phyloP scores from a whole-genome alignment of 2,329 filamentous ascomycete species.

The Pseudogymnoascus sp. region DNA sequence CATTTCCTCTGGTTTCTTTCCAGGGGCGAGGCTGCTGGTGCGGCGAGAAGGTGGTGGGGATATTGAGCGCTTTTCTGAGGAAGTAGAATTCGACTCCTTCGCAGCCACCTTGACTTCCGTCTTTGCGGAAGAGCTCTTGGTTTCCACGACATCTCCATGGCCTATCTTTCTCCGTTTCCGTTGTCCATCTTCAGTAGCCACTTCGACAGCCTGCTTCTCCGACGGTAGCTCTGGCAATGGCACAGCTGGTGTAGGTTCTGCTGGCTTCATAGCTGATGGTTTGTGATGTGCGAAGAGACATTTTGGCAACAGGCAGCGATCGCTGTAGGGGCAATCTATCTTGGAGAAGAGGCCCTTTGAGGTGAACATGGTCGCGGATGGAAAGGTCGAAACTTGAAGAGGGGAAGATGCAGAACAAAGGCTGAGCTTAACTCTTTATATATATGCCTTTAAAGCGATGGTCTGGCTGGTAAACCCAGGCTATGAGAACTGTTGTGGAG shows the following conservation, averaged over 20 bases:
- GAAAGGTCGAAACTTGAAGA: background rate
- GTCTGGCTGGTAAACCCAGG: background rate
- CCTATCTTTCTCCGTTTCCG: constrained; percentile 27
- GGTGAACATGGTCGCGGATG: constrained; percentile 23
- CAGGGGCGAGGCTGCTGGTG: constrained; percentile 11
- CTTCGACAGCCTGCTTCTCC: background rate
- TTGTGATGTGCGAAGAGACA: constrained; percentile 26
- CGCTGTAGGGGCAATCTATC: constrained; percentile 23
- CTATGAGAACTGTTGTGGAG: background rate
- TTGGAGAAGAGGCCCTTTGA: constrained; percentile 26
- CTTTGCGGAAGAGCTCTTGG: background rate
- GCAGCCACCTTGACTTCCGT: background rate
- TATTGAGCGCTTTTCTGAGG: constrained; percentile 17
- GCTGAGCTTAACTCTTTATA: background rate
- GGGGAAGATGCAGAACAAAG: background rate
- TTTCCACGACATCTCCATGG: constrained; percentile 7
- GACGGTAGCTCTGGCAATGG: background rate
- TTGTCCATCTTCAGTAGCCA: constrained; percentile 24
- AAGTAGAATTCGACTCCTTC: background rate
- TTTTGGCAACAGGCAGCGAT: constrained; percentile 24
- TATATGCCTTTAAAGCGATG: background rate
- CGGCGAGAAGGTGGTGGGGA: constrained; percentile 23
- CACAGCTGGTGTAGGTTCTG: background rate
- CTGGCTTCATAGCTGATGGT: background rate
- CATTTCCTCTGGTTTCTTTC: constrained; percentile 13